Conservation (phyloP, 352 stramenopile species). For the Globisporangium cystogenes region DNA sequence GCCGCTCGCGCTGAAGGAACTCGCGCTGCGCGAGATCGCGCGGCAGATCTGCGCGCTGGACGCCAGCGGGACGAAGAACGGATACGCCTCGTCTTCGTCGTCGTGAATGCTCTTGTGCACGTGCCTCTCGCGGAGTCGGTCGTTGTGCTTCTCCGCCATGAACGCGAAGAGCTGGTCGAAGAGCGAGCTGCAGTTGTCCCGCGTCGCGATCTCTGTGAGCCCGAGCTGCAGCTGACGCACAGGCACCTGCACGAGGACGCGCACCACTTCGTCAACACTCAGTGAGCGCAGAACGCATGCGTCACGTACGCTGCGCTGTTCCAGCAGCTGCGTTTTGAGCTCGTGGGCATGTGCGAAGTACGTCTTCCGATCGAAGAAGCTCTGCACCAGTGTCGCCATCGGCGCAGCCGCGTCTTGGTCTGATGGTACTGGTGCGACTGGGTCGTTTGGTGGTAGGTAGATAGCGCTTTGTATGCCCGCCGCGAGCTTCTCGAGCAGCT, state of each 20-base stretch:
- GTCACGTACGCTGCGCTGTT: slow-evolving; percentile 39
- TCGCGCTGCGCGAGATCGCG: slow-evolving; percentile 49
- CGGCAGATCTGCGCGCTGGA: slow-evolving; percentile 68
- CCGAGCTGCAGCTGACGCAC: slow-evolving; percentile 24
- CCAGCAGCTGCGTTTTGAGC: slow-evolving; percentile 37
- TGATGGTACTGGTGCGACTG: too few species aligned
- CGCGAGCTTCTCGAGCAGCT: slow-evolving; percentile 63
- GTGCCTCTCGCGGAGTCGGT: slow-evolving; percentile 2
- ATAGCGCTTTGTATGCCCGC: slow-evolving; percentile 49
- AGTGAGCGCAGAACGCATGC: slow-evolving; percentile 28
- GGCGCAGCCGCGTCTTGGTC: too few species aligned
- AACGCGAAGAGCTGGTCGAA: slow-evolving; percentile 11
- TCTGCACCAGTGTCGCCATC: slow-evolving; percentile 51
- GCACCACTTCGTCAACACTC: slow-evolving; percentile 34
- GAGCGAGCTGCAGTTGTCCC: slow-evolving; percentile 5
- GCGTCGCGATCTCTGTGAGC: slow-evolving; percentile 17
- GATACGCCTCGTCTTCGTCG: slow-evolving; percentile 37
- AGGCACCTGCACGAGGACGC: slow-evolving; percentile 40
- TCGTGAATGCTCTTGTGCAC: slow-evolving; percentile 11
- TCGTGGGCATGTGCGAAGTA: slow-evolving; percentile 63
- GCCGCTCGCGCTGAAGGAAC: slow-evolving; percentile 54
- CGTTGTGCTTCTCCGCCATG: slow-evolving; percentile 8
- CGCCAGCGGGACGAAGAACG: slow-evolving; percentile 42
- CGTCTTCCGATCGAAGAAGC: slow-evolving; percentile 50
- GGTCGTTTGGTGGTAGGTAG: slow-evolving; percentile 29